Conservation (phyloP, 768 basidiomycete species). For the Rhizopogon sp. region DNA sequence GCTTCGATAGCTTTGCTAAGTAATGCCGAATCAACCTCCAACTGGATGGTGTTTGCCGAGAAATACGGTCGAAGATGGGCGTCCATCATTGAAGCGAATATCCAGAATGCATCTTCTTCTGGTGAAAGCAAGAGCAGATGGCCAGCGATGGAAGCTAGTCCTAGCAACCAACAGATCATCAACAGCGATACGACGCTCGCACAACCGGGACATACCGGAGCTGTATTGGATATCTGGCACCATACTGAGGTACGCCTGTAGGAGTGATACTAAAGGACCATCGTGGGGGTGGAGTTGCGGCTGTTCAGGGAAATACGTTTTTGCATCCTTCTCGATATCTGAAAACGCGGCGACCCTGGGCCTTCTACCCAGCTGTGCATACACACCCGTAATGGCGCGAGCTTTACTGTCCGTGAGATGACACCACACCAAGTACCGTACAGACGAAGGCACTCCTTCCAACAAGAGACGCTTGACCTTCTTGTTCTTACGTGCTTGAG, state of each 20-base stretch:
- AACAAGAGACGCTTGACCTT: constrained; percentile 70
- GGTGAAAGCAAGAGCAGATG: constrained; percentile 71
- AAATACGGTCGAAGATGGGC: constrained; percentile 78
- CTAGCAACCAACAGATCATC: constrained; percentile 29
- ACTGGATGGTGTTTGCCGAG: constrained; percentile 49
- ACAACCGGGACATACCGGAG: constrained; percentile 38
- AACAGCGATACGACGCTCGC: not conserved
- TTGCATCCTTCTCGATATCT: constrained; percentile 59
- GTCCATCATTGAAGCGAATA: constrained; percentile 84
- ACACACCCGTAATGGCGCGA: constrained; percentile 63
- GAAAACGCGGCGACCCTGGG: constrained; percentile 42
- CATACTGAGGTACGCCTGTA: constrained; percentile 79
- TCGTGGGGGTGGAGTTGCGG: constrained; percentile 53
- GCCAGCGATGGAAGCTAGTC: constrained; percentile 64
- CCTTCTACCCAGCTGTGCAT: constrained; percentile 55
- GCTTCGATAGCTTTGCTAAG: constrained; percentile 67
- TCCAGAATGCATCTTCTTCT: constrained; percentile 91
- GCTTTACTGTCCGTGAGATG: constrained; percentile 75
- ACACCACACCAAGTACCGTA: constrained; percentile 82
- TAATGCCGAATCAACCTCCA: constrained; percentile 73
- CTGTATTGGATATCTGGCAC: constrained; percentile 76
- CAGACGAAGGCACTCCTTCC: constrained; percentile 79
- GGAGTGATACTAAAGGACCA: constrained; percentile 49
- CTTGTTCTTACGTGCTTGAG: constrained; percentile 71
- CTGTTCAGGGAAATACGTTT: constrained; percentile 49